Base-by-base conservation (phyloP, 106 monocot species). In the Phalaenopsis aphrodite region DNA sequence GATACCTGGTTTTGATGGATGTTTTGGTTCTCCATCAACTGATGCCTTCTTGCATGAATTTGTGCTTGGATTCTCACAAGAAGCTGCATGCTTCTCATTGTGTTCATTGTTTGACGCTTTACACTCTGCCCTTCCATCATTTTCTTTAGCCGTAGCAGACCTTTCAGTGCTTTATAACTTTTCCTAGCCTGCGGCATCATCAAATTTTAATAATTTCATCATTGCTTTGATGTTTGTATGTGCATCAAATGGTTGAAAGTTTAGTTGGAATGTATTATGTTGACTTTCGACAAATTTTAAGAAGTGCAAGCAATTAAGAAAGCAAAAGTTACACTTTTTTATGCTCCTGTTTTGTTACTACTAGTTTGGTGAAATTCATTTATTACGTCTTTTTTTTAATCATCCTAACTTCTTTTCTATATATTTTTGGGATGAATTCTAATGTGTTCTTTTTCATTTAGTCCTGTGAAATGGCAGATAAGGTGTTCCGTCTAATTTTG, bases 51-150 rank as follows among this genome's bases (percentile, higher is more conserved):
- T 24, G 83, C 49, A 2, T 84, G 87, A 8, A 96, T 79, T 52
- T 93, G 93, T 1, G 90, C 79, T 72, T 94, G 92, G 23, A 97
- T 84, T 82, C 86, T 85, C 46, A 90, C 90, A 9, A 97, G 83
- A 76, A 85, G 81, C 72, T 87, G 94, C 94, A 97, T 94, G 79
- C 82, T 83, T 77, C 82, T 82, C 87, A 94, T 84, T 55, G 96
- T 78, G 56, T 92, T 91, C 77, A 75, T 68, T 7, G 96, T 94
- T 74, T 94, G 96, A 5, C 85, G 86, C 82, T 86, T 91, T 21
- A 94, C 84, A 7, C 87, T 84, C 48, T 84, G 84, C 42, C 94
- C 96, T 42, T 83, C 80, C 90, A 94, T 84, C 76, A 88, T 82
- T 12, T 65, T 71, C 75, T 96, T 92, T 17, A 97, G 96, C 66